Evolutionary conservation across 495 filamentous ascomycete species (phyloP), one percentile per base, ranked within the genome.

Genomic region (Tuber aestivum): DNA sequence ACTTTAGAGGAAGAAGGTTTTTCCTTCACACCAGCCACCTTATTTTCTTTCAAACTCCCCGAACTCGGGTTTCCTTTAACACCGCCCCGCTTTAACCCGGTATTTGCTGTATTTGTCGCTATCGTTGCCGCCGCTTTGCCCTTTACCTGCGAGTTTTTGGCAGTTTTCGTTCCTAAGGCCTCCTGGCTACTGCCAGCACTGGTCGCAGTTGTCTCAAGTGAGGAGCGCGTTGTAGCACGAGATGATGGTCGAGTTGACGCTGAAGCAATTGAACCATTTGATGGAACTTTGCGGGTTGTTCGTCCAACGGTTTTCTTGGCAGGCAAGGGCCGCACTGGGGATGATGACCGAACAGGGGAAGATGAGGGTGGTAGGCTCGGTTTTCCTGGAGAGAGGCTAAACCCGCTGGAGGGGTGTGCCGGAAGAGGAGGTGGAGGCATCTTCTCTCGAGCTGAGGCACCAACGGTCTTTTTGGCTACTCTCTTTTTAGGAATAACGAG

Each of bases 21-120:
- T 20, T 79, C 74, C 45, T 78, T 82, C 35, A 82, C 80, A 38
- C 81, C 81, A 23, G 74, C 81, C 48, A 83, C 81, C 32, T 73
- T 77, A 74, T 83, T 83, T 74, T 83, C 81, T 44, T 83, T 83
- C 69, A 83, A 65, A 73, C 81, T 83, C 16, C 81, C 81, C 41
- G 78, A 79, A 42, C 81, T 83, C 45, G 74, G 77, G 41, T 61
- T 70, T 41, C 74, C 77, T 35, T 76, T 79, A n/a, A 76, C 76
- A 2, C 73, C 75, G 42, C 78, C 78, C 45, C 78, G 72, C 73
- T 76, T 80, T 37, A 82, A 65, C 44, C 81, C 80, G 3, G 71
- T 72, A 45, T 65, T 56, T 42, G 72, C 37, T 21, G 69, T 37
- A 27, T 41, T 70, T 48, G 70, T 42, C n/a, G 69, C 45, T 21